Evolutionary conservation across 305 asterid genomes (phyloP).

Genomic region (Andrographis paniculata): DNA sequence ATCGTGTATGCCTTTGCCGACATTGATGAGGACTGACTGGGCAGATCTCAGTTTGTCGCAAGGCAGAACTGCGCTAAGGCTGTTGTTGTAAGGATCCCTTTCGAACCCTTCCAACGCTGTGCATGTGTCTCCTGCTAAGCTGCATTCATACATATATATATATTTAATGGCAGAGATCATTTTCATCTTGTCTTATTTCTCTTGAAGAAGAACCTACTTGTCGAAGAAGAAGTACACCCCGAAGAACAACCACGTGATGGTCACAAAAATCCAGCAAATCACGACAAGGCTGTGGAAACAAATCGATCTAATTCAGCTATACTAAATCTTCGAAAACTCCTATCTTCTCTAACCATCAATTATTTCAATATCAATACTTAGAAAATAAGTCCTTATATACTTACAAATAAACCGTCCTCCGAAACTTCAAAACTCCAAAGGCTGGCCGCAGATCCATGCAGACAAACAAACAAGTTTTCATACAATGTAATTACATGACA

Average conservation of each 20-base stretch:
- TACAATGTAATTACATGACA: constrained; percentile 26
- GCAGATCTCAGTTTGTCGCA: constrained; percentile 66
- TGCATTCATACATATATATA: constrained; percentile 14
- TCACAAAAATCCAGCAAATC: constrained; percentile 59
- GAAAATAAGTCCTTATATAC: no score
- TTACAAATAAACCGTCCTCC: background rate
- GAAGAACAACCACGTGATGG: constrained; percentile 58
- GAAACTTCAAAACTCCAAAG: background rate
- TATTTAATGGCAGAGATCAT: no score
- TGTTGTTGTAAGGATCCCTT: constrained; percentile 68
- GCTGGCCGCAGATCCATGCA: background rate
- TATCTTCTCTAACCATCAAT: no score
- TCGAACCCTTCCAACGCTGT: constrained; percentile 63
- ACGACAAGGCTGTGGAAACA: constrained; percentile 41
- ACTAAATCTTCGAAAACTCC: no score
- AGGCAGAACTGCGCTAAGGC: constrained; percentile 74
- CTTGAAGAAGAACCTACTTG: constrained; percentile 56
- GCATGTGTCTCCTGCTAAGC: constrained; percentile 73
- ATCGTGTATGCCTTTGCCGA: constrained; percentile 46
- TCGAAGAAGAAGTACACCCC: constrained; percentile 63
- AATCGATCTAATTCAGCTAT: background rate
- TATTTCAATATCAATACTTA: no score
- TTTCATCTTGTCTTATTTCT: no score
- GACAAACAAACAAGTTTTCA: background rate
- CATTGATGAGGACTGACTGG: constrained; percentile 32